Evolutionary conservation across 2,329 filamentous ascomycete genomes (phyloP), one percentile per base, ranked within the genome.

Genomic region (Colletotrichum liaoningense): DNA sequence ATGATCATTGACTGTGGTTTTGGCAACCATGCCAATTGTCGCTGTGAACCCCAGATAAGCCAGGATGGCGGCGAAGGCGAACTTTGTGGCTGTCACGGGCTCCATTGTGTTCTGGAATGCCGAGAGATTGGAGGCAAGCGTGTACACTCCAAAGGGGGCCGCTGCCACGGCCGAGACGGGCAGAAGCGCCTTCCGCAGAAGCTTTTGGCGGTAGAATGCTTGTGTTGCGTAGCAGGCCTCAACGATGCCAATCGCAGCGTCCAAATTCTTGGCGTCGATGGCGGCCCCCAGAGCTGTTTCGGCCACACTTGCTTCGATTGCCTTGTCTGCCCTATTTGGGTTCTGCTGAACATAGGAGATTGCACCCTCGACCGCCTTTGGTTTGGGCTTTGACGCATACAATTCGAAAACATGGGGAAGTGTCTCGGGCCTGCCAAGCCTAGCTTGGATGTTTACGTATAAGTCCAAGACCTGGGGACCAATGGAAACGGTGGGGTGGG

Each of bases 1-100:
- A 83, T 98, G 95, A 81, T 98, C 95, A 83, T 98, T 98, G 73
- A 93, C 88, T 42, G 96, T 98, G 30, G 94, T 92, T 72, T 97
- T 86, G 9, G 96, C 95, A 49, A 98, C 91, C 55, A 97, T 85
- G 3, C 96, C 97, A 66, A 98, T 90, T 11, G 93, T 94, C 4
- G 91, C 92, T 5, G 95, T 95, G 75, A 95, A 94, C 24, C 91
- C 89, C 55, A 97, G 88, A 81, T 98, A 99, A 7, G 95, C 93
- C 74, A 96, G 85, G 63, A 97, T 93, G 14, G 94, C 95, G 0
- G 90, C 90, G 80, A 97, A 95, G 5, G 93, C 93, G 73, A 97
- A 90, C 12, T 90, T 90, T 2, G 94, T 97, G 11, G 95, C 95
- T 42, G 90, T 90, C 33, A 85, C 86, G 1, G 92, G 86, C 76